Evolutionary conservation across 2,329 filamentous ascomycete species (phyloP).

Genomic region (Rhexocercosporidium sp.): DNA sequence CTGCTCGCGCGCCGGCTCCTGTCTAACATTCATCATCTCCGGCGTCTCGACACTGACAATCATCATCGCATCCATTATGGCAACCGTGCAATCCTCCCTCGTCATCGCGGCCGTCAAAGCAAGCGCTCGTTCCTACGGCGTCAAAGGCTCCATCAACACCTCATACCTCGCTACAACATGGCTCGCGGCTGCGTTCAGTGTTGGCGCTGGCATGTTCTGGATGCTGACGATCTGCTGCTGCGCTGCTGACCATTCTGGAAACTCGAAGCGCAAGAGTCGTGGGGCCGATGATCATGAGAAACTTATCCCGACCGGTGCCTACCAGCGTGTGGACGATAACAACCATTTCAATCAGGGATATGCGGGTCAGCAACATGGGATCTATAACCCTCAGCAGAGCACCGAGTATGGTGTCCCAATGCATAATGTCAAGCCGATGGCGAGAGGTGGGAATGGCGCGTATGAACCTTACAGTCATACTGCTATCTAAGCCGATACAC

Average conservation of each 20-base stretch:
- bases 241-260: conserved; percentile 37
- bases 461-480: conserved; percentile 69
- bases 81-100: conserved; percentile 74
- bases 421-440: conserved; percentile 39
- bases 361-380: conserved; percentile 44
- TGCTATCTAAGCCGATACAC: conserved; percentile 47
- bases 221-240: conserved; percentile 91
- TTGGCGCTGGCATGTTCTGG: conserved; percentile 87
- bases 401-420: conserved; percentile 39
- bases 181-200: conserved; percentile 78
- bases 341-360: conserved; percentile 44
- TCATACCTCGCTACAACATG: conserved; percentile 76
- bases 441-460: conserved; percentile 50
- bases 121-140: conserved; percentile 73
- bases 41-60: conserved; percentile 60
- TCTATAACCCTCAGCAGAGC: conserved; percentile 46
- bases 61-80: conserved; percentile 70
- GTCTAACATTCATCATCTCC: conserved; percentile 80
- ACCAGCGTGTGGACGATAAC: conserved; percentile 51
- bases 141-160: conserved; percentile 68
- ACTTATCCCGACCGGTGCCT: conserved; percentile 41
- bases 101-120: conserved; percentile 72
- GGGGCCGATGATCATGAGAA: conserved; percentile 39
- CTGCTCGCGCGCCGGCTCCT: conserved; percentile 81
- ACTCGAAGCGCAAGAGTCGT: conserved; percentile 24